Conservation (phyloP, 306 rosid species). For the Fagus sylvatica region DNA sequence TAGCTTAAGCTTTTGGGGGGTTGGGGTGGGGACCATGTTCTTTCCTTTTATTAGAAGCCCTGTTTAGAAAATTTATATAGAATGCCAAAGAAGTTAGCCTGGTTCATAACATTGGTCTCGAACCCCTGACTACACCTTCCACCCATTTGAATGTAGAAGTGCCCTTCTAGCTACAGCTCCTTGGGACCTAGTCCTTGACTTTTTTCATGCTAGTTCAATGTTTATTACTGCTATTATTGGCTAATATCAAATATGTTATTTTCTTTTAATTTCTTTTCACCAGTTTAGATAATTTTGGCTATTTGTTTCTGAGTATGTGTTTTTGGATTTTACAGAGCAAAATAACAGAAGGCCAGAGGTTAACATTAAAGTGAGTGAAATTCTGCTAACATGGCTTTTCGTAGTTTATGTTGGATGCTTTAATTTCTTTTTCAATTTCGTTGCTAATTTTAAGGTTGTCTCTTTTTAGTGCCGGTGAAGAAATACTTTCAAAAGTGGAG, state of each 20-base stretch:
- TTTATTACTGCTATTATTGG: background rate
- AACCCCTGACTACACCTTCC: no score
- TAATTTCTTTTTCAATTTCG: conserved; percentile 19
- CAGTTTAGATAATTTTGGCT: conserved; percentile 5
- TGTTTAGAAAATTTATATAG: no score
- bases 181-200: background rate
- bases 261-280: background rate
- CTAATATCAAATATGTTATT: conserved; percentile 17
- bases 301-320: conserved; percentile 31
- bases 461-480: conserved; percentile 37
- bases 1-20: no score
- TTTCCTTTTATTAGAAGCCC: no score
- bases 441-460: conserved; percentile 25
- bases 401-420: conserved; percentile 7
- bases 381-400: conserved; percentile 20
- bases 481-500: conserved; percentile 13
- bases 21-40: no score
- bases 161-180: no score
- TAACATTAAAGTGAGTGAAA: conserved; percentile 53
- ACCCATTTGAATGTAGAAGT: no score
- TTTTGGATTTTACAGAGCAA: conserved; percentile 50
- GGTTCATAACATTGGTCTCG: no score
- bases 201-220: background rate
- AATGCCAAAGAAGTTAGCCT: no score
- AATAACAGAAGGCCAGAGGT: conserved; percentile 34